A percentile compares a stretch with the other conserved stretches of the same genome.
Conservation (phyloP, 106 monocot species). For the Dendrobium nobile region DNA sequence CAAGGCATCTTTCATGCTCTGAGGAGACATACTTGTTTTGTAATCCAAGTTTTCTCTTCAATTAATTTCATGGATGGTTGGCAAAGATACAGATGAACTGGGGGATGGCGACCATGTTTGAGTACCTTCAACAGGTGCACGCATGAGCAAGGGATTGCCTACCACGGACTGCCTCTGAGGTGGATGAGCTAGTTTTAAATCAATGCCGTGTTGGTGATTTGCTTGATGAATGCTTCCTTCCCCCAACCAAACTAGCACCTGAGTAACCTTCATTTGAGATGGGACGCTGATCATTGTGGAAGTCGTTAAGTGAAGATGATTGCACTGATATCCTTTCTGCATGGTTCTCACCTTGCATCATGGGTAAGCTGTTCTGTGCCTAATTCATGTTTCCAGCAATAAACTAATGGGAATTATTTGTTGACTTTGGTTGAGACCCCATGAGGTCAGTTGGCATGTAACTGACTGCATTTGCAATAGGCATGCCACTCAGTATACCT, state of each 20-base stretch:
- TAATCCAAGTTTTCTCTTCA: constrained; percentile 26
- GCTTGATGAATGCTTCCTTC: constrained; percentile 23
- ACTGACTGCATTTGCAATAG: constrained; percentile 23
- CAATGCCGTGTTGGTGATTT: constrained; percentile 45
- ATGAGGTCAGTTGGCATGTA: constrained; percentile 28
- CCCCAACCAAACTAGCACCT: constrained; percentile 11
- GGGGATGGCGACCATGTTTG: constrained; percentile 14
- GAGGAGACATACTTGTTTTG: constrained; percentile 3
- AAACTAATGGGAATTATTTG: constrained; percentile 25
- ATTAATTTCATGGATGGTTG: constrained; percentile 13
- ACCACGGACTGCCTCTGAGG: constrained; percentile 31
- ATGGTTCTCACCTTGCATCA: constrained; percentile 24
- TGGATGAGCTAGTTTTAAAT: constrained; percentile 62
- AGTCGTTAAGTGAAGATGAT: constrained; percentile 23
- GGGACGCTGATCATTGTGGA: constrained; percentile 30
- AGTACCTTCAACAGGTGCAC: constrained; percentile 16
- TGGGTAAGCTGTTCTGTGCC: constrained; percentile 18
- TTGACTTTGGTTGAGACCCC: constrained; percentile 23
- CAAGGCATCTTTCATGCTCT: constrained; percentile 6
- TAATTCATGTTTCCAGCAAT: constrained; percentile 34
- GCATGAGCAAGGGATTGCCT: constrained; percentile 18
- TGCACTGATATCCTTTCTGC: constrained; percentile 20
- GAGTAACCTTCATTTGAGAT: constrained; percentile 14
- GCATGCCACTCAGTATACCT: constrained; percentile 33
- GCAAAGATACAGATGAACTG: constrained; percentile 12